Evolutionary conservation across 2,329 filamentous ascomycete genomes (phyloP), one percentile per base, ranked within the genome.

Genomic region (Ilyonectria mors-panacis): DNA sequence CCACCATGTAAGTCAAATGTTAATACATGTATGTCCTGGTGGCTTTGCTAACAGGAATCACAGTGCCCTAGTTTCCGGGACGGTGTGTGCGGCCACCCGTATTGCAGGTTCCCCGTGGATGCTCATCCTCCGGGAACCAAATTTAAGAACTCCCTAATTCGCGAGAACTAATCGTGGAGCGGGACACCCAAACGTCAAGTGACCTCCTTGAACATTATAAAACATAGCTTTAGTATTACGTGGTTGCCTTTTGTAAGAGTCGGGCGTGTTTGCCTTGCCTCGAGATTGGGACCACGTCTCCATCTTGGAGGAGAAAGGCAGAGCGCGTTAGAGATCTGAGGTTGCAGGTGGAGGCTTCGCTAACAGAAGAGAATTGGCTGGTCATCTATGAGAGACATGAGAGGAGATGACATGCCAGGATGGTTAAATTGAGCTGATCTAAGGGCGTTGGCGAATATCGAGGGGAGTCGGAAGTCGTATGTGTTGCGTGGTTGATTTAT

Each of bases 81-180:
- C 44, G 85, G 84, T 4, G 72, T 82, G 26, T 91, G 88, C 76
- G 81, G 77, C 17, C 85, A 88, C 67, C 85, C 86, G 17, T 85
- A 81, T 73, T 91, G 88, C 82, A 86, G 86, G 68, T 91, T 90
- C 74, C 75, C 78, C 2, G 77, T 81, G 17, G 81, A 86, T 2
- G 83, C 85, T 21, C 88, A 91, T 76, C 88, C 88, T 0, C 88
- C 88, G 1, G 83, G 83, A n/a, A 90, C 87, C 5, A 87, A 83
- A 70, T 85, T 85, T 71, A 84, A 77, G 68, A 82, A 81, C 63
- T 61, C 68, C 19, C 73, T 77, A 51, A 81, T 81, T 35, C 67
- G 77, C 19, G 71, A 78, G 15, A 82, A 81, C 65, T 80, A 75
- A 55, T 8, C n/a, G 13, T 42, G 53, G 28, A 6, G 37, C 12